Conservation (phyloP, 176 grass and related monocot species). For the Oryza nivara region DNA sequence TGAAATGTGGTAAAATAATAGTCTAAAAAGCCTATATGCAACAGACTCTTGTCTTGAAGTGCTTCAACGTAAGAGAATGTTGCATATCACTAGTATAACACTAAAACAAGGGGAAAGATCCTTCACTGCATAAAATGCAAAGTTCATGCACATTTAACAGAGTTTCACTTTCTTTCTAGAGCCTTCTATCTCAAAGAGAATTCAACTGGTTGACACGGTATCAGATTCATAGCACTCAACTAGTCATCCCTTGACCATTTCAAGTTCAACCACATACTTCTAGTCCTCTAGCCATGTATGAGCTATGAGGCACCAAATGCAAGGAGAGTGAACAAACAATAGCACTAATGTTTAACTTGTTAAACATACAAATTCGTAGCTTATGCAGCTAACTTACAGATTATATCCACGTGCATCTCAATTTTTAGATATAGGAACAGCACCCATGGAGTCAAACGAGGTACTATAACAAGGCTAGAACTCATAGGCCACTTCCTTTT, state of each 20-base stretch:
- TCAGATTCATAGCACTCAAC: neutral
- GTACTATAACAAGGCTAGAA: neutral
- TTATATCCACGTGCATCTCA: neutral
- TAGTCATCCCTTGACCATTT: neutral
- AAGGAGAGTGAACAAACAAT: neutral
- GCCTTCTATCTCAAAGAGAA: neutral
- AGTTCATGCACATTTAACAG: constrained; percentile 18
- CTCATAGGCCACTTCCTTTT: neutral
- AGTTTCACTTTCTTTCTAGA: neutral
- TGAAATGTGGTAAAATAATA: neutral
- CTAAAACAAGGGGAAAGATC: neutral
- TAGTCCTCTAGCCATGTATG: constrained; percentile 1
- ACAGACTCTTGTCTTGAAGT: too few species aligned
- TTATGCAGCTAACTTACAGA: neutral
- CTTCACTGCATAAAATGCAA: constrained; percentile 4
- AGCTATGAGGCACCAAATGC: neutral
- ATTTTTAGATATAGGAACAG: neutral
- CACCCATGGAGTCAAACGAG: constrained; percentile 16
- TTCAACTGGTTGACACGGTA: neutral
- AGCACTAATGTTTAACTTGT: neutral
- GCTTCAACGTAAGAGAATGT: too few species aligned
- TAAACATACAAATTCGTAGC: constrained; percentile 11
- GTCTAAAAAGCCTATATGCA: too few species aligned
- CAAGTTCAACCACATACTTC: neutral
- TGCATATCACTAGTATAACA: neutral